A percentile compares a stretch with the other conserved stretches of the same genome.
phyloP scores from a whole-genome alignment of 2,329 filamentous ascomycete genomes.

The Dothistroma septosporum region DNA sequence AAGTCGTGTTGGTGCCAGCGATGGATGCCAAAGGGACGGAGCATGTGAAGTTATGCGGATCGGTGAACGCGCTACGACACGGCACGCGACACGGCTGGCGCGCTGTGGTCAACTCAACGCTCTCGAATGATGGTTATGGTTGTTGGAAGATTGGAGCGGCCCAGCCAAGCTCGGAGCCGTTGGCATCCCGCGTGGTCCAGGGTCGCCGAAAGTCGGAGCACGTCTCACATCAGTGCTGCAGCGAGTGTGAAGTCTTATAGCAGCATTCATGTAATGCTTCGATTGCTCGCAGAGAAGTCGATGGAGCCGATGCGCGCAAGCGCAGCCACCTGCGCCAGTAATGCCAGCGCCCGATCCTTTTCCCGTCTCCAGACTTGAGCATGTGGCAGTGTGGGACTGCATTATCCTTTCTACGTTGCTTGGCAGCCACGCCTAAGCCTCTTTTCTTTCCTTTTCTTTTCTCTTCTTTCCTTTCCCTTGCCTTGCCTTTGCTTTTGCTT shows the following conservation, averaged over 20 bases:
- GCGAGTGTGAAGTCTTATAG: conserved; percentile 1
- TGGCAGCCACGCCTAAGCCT: not conserved
- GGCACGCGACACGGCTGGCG: not conserved
- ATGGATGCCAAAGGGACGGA: not conserved
- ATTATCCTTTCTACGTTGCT: not conserved
- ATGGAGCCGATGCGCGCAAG: not conserved
- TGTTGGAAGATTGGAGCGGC: not conserved
- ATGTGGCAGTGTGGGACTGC: too few species aligned
- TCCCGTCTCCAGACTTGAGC: too few species aligned
- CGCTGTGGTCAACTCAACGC: not conserved
- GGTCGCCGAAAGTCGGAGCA: conserved; percentile 2
- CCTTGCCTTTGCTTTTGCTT: too few species aligned
- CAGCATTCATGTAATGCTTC: conserved; percentile 2
- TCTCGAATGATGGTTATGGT: not conserved
- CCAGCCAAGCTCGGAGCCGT: not conserved
- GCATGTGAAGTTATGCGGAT: not conserved
- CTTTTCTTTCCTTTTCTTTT: not conserved
- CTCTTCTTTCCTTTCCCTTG: too few species aligned
- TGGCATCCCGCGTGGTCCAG: not conserved
- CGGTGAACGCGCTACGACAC: not conserved
- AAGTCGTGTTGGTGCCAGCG: not conserved
- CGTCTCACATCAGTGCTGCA: not conserved
- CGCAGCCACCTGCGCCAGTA: not conserved
- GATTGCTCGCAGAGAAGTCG: not conserved
- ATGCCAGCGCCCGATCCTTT: too few species aligned